Evolutionary conservation across 495 filamentous ascomycete species (phyloP).

Genomic region (Aspergillus asperescens): DNA sequence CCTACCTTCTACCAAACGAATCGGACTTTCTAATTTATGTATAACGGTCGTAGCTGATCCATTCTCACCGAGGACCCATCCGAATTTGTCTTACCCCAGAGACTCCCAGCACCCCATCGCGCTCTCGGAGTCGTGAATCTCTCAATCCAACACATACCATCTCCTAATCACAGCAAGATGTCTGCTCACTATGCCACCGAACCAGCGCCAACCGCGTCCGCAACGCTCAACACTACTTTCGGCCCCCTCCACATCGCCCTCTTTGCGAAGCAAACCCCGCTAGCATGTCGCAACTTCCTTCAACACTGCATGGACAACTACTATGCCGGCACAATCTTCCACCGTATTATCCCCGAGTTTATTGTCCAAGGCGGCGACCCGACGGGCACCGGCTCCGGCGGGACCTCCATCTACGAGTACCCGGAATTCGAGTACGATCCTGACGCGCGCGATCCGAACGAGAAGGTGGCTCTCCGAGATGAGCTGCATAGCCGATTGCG

Average conservation of each 20-base stretch:
- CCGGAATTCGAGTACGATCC: constrained; percentile 70
- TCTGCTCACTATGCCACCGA: constrained; percentile 88
- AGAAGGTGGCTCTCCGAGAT: constrained; percentile 68
- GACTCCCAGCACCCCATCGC: not conserved
- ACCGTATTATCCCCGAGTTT: constrained; percentile 87
- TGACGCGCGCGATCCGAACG: constrained; percentile 50
- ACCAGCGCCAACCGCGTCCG: constrained; percentile 85
- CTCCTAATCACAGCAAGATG: constrained; percentile 53
- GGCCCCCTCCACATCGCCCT: constrained; percentile 87
- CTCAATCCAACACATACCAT: constrained; percentile 14
- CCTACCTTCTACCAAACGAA: not conserved
- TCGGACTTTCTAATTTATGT: not conserved
- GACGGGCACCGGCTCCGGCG: constrained; percentile 84
- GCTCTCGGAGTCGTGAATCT: not conserved
- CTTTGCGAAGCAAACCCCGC: constrained; percentile 87
- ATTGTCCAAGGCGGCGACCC: constrained; percentile 94
- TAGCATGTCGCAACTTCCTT: constrained; percentile 91
- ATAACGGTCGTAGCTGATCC: not conserved
- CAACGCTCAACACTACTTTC: constrained; percentile 78
- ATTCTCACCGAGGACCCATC: not conserved
- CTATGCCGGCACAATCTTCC: constrained; percentile 88
- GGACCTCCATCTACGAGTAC: constrained; percentile 84
- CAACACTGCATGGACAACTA: constrained; percentile 92
- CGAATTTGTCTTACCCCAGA: not conserved
- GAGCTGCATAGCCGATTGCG: constrained; percentile 89